Percentiles rank a stretch among this genome's conserved stretches.
Conservation (phyloP, 225 moss, liverwort and hornwort species). For the Marchantia polymorpha region DNA sequence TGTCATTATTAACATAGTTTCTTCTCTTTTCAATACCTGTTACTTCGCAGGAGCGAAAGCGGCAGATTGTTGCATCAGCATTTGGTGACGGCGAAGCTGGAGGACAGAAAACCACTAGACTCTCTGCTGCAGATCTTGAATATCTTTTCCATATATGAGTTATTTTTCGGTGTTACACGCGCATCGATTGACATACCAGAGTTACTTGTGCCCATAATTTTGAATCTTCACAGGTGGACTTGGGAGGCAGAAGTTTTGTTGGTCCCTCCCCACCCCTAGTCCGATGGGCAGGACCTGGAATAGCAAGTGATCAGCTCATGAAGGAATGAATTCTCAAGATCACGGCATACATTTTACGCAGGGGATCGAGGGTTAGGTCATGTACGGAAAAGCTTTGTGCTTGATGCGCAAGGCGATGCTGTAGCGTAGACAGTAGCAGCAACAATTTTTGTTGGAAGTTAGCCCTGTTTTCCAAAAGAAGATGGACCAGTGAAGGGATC, state of each 20-base stretch:
- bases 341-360: background rate
- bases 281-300: background rate
- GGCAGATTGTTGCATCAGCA: slow-evolving; percentile 87
- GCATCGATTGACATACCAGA: background rate
- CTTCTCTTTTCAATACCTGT: background rate
- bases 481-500: slow-evolving; percentile 17
- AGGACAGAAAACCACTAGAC: slow-evolving; percentile 63
- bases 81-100: slow-evolving; percentile 80
- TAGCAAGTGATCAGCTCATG: background rate
- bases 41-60: slow-evolving; percentile 68
- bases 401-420: background rate
- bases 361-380: background rate
- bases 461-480: slow-evolving; percentile 3
- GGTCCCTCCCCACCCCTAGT: background rate
- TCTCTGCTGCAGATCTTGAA: slow-evolving; percentile 73
- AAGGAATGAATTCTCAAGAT: background rate
- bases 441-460: slow-evolving; percentile 10
- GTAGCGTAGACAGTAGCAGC: background rate
- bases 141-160: slow-evolving; percentile 55
- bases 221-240: background rate
- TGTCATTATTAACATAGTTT: background rate
- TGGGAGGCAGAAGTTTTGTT: background rate
- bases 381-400: background rate
- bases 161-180: background rate
- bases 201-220: background rate